These are phyloP conservation scores for Wolfiporia cocos DNA, from an alignment of 1,284 basidiomycete species.

Conservation along the genomic window DNA sequence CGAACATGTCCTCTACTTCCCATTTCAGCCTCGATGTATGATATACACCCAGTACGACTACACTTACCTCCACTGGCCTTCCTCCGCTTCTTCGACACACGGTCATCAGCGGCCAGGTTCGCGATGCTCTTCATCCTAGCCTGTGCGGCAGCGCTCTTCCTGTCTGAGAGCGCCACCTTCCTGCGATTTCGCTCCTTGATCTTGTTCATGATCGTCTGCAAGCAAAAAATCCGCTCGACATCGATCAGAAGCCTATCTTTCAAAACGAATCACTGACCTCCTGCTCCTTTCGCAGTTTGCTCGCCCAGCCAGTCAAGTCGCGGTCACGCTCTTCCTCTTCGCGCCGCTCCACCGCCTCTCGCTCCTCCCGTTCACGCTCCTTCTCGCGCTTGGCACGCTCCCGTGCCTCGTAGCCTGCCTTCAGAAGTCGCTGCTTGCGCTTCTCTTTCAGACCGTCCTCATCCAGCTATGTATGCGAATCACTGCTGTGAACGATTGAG, in stretches of 20 bases:
- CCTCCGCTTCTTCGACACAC: slow-evolving; percentile 74
- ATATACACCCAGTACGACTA: too few relatives aligned
- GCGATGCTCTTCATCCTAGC: slow-evolving; percentile 98
- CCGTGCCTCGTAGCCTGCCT: slow-evolving; percentile 93
- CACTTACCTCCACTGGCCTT: slow-evolving; percentile 68
- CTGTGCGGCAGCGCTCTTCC: slow-evolving; percentile 95
- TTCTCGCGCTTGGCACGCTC: slow-evolving; percentile 85
- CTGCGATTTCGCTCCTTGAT: slow-evolving; percentile 84
- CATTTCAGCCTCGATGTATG: too few relatives aligned
- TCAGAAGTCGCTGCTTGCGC: slow-evolving; percentile 87
- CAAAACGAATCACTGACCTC: slow-evolving; percentile 42
- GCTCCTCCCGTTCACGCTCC: slow-evolving; percentile 73
- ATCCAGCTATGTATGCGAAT: slow-evolving; percentile 64
- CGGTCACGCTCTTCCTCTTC: slow-evolving; percentile 78
- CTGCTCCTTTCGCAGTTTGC: slow-evolving; percentile 69
- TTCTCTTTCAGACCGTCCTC: slow-evolving; percentile 96
- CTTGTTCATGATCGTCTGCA: slow-evolving; percentile 72
- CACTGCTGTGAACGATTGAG: not conserved
- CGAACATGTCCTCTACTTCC: slow-evolving; percentile 83
- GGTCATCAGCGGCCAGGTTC: slow-evolving; percentile 81
- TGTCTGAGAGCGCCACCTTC: slow-evolving; percentile 77
- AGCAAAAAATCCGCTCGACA: not conserved
- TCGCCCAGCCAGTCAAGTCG: slow-evolving; percentile 71
- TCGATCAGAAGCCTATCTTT: not conserved
- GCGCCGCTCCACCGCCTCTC: slow-evolving; percentile 76